Evolutionary conservation across 2,329 filamentous ascomycete species (phyloP).

Genomic region (Samsoniella hepiali): DNA sequence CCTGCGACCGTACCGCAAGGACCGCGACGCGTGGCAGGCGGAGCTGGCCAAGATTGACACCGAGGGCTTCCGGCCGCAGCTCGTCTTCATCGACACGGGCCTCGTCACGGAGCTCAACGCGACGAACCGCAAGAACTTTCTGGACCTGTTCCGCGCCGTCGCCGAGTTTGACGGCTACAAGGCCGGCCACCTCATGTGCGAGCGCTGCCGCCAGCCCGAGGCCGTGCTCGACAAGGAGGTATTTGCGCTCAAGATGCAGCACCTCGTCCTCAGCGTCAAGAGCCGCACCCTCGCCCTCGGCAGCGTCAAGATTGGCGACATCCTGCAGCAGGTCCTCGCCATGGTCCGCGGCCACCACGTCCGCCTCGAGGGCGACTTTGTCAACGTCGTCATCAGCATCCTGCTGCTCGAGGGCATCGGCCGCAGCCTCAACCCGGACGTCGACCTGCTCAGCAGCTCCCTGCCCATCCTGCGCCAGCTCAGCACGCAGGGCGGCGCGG

Average conservation of each 20-base stretch:
- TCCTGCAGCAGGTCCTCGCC: constrained; percentile 80
- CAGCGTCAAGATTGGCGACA: constrained; percentile 94
- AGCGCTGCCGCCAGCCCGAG: constrained; percentile 87
- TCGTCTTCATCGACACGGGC: constrained; percentile 97
- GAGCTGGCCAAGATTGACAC: constrained; percentile 74
- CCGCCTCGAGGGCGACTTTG: constrained; percentile 91
- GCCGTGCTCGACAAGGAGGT: constrained; percentile 85
- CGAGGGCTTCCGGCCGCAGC: constrained; percentile 87
- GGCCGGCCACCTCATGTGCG: constrained; percentile 92
- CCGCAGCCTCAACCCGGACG: constrained; percentile 75
- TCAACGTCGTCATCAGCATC: constrained; percentile 96
- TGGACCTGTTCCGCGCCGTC: constrained; percentile 92
- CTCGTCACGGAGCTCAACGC: constrained; percentile 91
- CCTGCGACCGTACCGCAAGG: constrained; percentile 66
- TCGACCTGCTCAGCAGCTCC: constrained; percentile 82
- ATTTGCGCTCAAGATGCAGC: constrained; percentile 95
- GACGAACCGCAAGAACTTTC: constrained; percentile 82
- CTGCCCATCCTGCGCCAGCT: constrained; percentile 87
- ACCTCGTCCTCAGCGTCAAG: constrained; percentile 88
- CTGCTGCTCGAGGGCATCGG: constrained; percentile 92
- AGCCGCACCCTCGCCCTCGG: constrained; percentile 85
- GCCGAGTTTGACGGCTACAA: constrained; percentile 97
- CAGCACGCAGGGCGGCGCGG: constrained; percentile 71
- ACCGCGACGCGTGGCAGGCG: constrained; percentile 67
- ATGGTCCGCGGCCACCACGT: constrained; percentile 96